These are phyloP conservation scores for Diutina pseudorugosa DNA, from an alignment of 1,139 yeast species.

Conservation along the genomic window DNA sequence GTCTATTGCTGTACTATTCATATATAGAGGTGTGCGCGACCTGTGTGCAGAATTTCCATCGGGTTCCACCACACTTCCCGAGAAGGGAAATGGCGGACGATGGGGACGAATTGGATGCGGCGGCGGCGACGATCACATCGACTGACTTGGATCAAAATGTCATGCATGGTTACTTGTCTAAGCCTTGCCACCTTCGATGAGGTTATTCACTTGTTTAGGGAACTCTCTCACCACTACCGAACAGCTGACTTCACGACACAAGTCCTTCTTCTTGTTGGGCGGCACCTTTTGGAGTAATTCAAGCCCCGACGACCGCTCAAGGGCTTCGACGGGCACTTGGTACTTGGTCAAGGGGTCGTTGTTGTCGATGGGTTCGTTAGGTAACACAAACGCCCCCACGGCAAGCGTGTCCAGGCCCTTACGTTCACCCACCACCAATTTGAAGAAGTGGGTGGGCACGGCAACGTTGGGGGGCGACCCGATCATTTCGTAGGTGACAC, in stretches of 20 bases:
- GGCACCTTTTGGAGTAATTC: constrained; percentile 68
- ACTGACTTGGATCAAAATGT: no score
- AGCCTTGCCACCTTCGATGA: constrained; percentile 5
- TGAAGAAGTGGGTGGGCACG: constrained; percentile 95
- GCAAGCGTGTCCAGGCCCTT: constrained; percentile 41
- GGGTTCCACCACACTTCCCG: background rate
- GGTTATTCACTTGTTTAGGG: constrained; percentile 30
- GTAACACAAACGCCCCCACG: constrained; percentile 87
- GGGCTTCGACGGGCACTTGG: constrained; percentile 81
- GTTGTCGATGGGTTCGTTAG: constrained; percentile 69
- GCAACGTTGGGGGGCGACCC: constrained; percentile 96
- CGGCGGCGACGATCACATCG: no score
- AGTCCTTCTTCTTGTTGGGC: constrained; percentile 41
- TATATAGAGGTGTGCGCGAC: background rate
- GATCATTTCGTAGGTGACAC: constrained; percentile 82
- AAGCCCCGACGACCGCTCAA: constrained; percentile 79
- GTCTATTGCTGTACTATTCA: background rate
- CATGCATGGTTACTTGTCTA: background rate
- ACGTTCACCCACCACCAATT: constrained; percentile 74
- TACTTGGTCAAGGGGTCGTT: constrained; percentile 57
- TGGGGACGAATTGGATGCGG: no score
- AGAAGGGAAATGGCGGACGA: no score
- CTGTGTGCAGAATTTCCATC: background rate
- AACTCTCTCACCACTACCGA: constrained; percentile 78
- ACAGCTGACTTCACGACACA: constrained; percentile 76